These are phyloP conservation scores for Polysphondylium violaceum DNA, from an alignment of 78 protist genomes.

Conservation along the genomic window DNA sequence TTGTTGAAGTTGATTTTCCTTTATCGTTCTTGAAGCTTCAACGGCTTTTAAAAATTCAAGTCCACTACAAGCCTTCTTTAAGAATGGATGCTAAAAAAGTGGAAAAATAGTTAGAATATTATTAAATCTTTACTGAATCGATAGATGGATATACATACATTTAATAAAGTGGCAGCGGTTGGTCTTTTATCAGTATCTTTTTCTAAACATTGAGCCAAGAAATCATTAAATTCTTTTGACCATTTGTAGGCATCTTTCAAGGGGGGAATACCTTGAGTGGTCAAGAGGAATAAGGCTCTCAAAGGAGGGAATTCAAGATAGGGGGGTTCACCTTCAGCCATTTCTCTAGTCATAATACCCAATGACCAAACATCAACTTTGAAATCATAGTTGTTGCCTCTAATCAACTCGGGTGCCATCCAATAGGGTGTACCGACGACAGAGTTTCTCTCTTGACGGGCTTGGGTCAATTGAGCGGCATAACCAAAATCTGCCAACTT, in stretches of 20 bases:
- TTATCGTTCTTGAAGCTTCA: slow-evolving; percentile 53
- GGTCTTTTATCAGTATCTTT: slow-evolving; percentile 86
- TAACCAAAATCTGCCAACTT: slow-evolving; percentile 92
- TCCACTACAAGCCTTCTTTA: slow-evolving; percentile 61
- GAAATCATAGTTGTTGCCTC: slow-evolving; percentile 88
- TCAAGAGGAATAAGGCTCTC: slow-evolving; percentile 91
- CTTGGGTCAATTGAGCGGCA: slow-evolving; percentile 77
- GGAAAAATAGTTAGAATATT: neutral
- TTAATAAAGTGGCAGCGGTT: slow-evolving; percentile 29
- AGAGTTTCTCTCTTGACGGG: slow-evolving; percentile 74
- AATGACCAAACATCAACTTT: slow-evolving; percentile 94
- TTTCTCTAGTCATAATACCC: slow-evolving; percentile 94
- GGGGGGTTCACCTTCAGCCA: slow-evolving; percentile 96
- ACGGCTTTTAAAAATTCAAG: slow-evolving; percentile 68
- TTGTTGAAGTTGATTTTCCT: slow-evolving; percentile 61
- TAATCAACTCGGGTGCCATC: slow-evolving; percentile 95
- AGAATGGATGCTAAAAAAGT: slow-evolving; percentile 65
- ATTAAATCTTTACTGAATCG: neutral
- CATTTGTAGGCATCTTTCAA: slow-evolving; percentile 77
- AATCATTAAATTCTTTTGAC: slow-evolving; percentile 88
- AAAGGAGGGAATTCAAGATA: slow-evolving; percentile 93
- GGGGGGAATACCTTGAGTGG: slow-evolving; percentile 93
- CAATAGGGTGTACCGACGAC: slow-evolving; percentile 94
- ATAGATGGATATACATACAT: too few relatives aligned
- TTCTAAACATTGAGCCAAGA: slow-evolving; percentile 85